These are phyloP conservation scores for Xylariaceae sp. DNA, from an alignment of 2,329 filamentous ascomycete genomes.

Conservation along the genomic window DNA sequence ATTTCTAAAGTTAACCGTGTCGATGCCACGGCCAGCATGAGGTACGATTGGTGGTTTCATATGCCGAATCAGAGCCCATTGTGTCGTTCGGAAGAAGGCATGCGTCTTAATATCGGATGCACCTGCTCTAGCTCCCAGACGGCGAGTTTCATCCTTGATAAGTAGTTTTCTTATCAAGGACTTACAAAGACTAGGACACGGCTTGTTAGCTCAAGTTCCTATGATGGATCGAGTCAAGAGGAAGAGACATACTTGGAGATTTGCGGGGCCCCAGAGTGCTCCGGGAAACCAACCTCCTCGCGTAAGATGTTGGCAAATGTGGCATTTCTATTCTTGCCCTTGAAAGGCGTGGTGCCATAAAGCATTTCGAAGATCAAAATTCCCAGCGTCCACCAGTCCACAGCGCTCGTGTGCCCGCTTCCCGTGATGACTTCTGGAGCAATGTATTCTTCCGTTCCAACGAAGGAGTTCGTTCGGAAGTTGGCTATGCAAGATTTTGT, in stretches of 20 bases:
- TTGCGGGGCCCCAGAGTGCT: constrained; percentile 76
- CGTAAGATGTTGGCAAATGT: constrained; percentile 96
- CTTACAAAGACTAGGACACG: constrained; percentile 83
- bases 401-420: constrained; percentile 94
- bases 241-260: constrained; percentile 76
- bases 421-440: constrained; percentile 98
- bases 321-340: constrained; percentile 97
- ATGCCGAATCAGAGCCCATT: constrained; percentile 95
- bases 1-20: constrained; percentile 95
- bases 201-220: too few species aligned
- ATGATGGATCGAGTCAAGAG: too few species aligned
- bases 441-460: constrained; percentile 98
- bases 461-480: constrained; percentile 97
- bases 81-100: constrained; percentile 91
- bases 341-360: constrained; percentile 97
- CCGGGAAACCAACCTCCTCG: constrained; percentile 94
- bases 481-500: constrained; percentile 98
- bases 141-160: constrained; percentile 95
- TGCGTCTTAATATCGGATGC: constrained; percentile 96
- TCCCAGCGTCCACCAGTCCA: constrained; percentile 98
- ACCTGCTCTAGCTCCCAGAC: constrained; percentile 87
- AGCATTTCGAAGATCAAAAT: constrained; percentile 99
- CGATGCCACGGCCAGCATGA: constrained; percentile 81
- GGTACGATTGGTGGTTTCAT: constrained; percentile 98
- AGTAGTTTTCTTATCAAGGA: constrained; percentile 92